Conservation (phyloP, 2,329 filamentous ascomycete species). For the Leptographium lundbergii region DNA sequence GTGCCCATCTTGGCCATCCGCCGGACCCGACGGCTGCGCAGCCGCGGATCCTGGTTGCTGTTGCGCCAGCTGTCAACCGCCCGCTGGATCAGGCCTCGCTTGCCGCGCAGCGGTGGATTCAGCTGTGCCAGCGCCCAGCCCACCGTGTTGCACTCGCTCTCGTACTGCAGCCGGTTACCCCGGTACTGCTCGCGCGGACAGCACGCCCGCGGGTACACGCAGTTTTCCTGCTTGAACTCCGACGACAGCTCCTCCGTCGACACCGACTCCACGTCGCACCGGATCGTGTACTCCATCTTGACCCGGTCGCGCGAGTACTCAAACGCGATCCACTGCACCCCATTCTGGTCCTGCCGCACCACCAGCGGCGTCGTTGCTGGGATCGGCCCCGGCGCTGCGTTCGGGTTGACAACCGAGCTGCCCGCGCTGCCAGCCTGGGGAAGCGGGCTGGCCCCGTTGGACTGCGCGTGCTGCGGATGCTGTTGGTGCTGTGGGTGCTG, state of each 20-base stretch:
- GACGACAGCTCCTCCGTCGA: constrained; percentile 71
- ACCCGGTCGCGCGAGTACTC: constrained; percentile 94
- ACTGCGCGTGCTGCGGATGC: constrained; percentile 5
- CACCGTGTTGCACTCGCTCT: constrained; percentile 98
- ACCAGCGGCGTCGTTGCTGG: constrained; percentile 92
- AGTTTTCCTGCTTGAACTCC: constrained; percentile 97
- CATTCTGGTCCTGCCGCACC: constrained; percentile 87
- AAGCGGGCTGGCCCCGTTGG: constrained; percentile 10
- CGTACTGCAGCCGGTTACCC: constrained; percentile 88
- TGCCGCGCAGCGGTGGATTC: constrained; percentile 81
- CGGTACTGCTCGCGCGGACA: constrained; percentile 93
- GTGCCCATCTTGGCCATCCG: constrained; percentile 94
- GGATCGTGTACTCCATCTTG: constrained; percentile 99
- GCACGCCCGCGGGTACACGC: constrained; percentile 91
- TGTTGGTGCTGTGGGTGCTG: constrained; percentile 9
- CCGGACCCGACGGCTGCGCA: constrained; percentile 82
- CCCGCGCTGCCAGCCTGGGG: constrained; percentile 12
- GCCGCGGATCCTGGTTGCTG: constrained; percentile 88
- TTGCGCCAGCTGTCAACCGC: constrained; percentile 98
- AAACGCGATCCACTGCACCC: constrained; percentile 97
- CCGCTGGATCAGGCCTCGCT: constrained; percentile 89
- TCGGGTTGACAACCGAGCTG: constrained; percentile 50
- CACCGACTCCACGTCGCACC: constrained; percentile 94
- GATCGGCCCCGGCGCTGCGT: constrained; percentile 88
- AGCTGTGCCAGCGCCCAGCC: constrained; percentile 95